These are phyloP conservation scores for Eleusine coracana DNA, from an alignment of 176 grass and related monocot genomes.

Conservation along the genomic window DNA sequence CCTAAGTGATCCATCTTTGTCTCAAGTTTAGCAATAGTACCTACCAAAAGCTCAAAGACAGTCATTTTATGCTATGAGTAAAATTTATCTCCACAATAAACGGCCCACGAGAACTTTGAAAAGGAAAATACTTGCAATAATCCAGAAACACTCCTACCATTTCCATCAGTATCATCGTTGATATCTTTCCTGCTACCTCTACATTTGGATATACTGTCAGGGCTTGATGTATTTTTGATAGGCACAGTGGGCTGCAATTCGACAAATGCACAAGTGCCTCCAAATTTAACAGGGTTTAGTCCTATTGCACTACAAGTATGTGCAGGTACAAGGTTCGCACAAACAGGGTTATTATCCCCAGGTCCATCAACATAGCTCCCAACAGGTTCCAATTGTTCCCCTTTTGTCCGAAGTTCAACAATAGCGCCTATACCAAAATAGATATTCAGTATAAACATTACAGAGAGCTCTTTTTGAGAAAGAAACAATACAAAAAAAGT, in stretches of 20 bases:
- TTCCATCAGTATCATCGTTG: neutral
- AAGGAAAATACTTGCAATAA: constrained; percentile 8
- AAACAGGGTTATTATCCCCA: neutral
- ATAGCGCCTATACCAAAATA: constrained; percentile 23
- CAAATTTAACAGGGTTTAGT: constrained; percentile 25
- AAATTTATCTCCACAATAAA: constrained; percentile 21
- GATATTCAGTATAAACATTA: constrained; percentile 16
- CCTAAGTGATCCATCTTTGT: constrained; percentile 14
- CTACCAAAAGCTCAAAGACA: constrained; percentile 31
- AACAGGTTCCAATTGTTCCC: constrained; percentile 26
- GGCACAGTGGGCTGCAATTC: neutral
- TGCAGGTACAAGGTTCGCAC: neutral
- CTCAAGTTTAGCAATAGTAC: constrained; percentile 25
- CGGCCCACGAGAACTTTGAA: neutral
- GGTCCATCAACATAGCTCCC: constrained; percentile 11
- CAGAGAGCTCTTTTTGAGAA: neutral
- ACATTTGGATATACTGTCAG: constrained; percentile 28
- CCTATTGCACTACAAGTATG: constrained; percentile 9
- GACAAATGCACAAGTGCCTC: constrained; percentile 12
- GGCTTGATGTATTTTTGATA: neutral
- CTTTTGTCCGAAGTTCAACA: constrained; percentile 32
- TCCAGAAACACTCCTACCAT: constrained; percentile 32
- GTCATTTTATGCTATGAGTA: constrained; percentile 8
- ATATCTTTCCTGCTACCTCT: constrained; percentile 6
- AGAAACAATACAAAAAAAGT: neutral